Evolutionary conservation across 2,329 filamentous ascomycete genomes (phyloP), one percentile per base, ranked within the genome.

Genomic region (Calonectria pauciramosa): DNA sequence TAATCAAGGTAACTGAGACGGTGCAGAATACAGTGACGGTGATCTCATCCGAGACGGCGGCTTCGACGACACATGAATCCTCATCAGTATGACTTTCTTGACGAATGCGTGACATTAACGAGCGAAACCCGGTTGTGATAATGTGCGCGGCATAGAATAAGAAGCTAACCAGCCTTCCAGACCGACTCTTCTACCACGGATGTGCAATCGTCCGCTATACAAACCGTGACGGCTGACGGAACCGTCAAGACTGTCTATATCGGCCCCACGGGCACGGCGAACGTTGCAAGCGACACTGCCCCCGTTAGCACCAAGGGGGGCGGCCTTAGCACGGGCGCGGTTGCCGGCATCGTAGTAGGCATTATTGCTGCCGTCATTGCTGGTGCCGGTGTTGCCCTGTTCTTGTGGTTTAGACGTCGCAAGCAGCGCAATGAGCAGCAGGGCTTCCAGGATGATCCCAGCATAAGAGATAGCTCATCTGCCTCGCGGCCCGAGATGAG

Each of bases 191-290:
- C 66, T 9, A 66, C 68, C 28, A 73, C 65, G 16, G 28, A 34
- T n/a, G 38, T 28, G 11, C 71, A 34, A 67, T 71, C 36, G 64
- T 75, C 82, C n/a, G 64, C 77, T 0, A 79, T 91, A 3, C 85
- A 88, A 79, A 93, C 91, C 0, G 87, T 93, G 13, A 93, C 90
- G 0, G 86, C 87, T 9, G 88, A 86, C 13, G 90, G 91, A 23
- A 87, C 84, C 7, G 84, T 91, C 28, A 87, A 86, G 72, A 93
- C 90, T 1, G 87, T 93, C 4, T 91, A 89, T 1, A 86, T 90
- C 20, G 86, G 86, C 9, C 89, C 90, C 0, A 88, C 88, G 10
- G 81, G 79, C 20, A 54, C 75, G 14, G 76, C 72, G 16, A 70
- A 79, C 1, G 60, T 73, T 4, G 78, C 79, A 36, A 78, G 78